A percentile compares a stretch with the other conserved stretches of the same genome.
phyloP scores from a whole-genome alignment of 2,329 filamentous ascomycete genomes.

The Cladorrhinum sp. region DNA sequence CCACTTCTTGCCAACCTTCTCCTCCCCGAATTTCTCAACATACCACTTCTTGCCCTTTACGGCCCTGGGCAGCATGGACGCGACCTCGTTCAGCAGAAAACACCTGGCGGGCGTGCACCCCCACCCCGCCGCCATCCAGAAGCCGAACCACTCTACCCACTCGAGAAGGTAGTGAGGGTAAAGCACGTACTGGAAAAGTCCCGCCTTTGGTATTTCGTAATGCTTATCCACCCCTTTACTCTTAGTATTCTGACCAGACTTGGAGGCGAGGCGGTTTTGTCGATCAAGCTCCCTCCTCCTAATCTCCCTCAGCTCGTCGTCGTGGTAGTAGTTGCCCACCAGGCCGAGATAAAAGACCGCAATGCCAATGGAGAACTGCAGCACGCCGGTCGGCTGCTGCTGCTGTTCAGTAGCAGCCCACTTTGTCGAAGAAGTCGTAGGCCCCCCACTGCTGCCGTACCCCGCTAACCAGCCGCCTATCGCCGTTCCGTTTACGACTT shows the following conservation, averaged over 20 bases:
- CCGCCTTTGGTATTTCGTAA: conserved; percentile 81
- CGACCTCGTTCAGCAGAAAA: conserved; percentile 82
- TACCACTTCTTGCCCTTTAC: conserved; percentile 84
- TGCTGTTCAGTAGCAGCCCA: too few species aligned
- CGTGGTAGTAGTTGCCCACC: conserved; percentile 79
- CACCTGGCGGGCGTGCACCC: conserved; percentile 70
- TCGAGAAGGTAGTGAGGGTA: conserved; percentile 95
- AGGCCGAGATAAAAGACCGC: conserved; percentile 75
- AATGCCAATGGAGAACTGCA: conserved; percentile 61
- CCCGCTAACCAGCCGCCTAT: conserved; percentile 67
- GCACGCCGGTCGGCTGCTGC: conserved; percentile 43
- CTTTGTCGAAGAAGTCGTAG: conserved; percentile 43
- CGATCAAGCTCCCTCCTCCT: conserved; percentile 64
- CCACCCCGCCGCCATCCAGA: conserved; percentile 70
- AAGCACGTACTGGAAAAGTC: conserved; percentile 77
- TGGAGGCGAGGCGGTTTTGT: conserved; percentile 44
- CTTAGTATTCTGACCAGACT: conserved; percentile 44
- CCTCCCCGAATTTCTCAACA: conserved; percentile 77
- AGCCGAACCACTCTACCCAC: conserved; percentile 95
- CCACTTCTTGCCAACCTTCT: conserved; percentile 71
- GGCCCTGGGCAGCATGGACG: conserved; percentile 87
- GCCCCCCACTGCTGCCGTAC: conserved; percentile 81
- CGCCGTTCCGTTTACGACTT: conserved; percentile 61
- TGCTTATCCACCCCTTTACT: conserved; percentile 72
- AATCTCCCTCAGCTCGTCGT: conserved; percentile 86